Conservation (phyloP, 345 rosid species). For the Eucalyptus marginata region DNA sequence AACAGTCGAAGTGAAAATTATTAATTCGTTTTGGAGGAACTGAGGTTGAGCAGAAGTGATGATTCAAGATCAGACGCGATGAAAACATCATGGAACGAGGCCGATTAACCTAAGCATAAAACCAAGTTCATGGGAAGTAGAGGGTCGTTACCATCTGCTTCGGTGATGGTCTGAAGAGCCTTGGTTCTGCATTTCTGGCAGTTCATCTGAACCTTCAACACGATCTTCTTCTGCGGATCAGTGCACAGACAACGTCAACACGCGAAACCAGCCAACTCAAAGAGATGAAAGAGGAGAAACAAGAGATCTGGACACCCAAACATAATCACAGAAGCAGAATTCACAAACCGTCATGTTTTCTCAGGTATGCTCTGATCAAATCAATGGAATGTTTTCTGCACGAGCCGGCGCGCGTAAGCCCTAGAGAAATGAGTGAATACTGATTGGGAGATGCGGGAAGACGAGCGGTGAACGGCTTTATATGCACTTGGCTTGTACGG, state of each 20-base stretch:
- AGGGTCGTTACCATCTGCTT: slow-evolving; percentile 11
- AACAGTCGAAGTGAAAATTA: neutral
- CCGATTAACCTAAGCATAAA: neutral
- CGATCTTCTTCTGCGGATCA: neutral
- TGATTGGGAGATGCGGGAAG: neutral
- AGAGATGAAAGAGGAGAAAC: neutral
- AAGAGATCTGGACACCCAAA: neutral
- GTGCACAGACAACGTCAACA: neutral
- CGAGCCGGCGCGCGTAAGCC: neutral
- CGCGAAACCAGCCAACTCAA: neutral
- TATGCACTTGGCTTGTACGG: neutral
- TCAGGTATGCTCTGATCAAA: neutral
- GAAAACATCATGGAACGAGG: neutral
- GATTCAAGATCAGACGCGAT: neutral
- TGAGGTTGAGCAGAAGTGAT: neutral
- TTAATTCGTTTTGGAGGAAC: neutral
- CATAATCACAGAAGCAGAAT: neutral
- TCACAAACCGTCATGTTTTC: neutral
- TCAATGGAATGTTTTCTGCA: neutral
- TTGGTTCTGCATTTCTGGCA: slow-evolving; percentile 28
- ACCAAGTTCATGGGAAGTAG: neutral
- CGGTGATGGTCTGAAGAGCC: slow-evolving; percentile 26
- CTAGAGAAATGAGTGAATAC: neutral
- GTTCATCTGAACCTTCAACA: slow-evolving; percentile 5
- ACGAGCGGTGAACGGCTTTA: neutral